These are phyloP conservation scores for Beauveria pseudobassiana DNA, from an alignment of 2,329 filamentous ascomycete species.

Conservation along the genomic window DNA sequence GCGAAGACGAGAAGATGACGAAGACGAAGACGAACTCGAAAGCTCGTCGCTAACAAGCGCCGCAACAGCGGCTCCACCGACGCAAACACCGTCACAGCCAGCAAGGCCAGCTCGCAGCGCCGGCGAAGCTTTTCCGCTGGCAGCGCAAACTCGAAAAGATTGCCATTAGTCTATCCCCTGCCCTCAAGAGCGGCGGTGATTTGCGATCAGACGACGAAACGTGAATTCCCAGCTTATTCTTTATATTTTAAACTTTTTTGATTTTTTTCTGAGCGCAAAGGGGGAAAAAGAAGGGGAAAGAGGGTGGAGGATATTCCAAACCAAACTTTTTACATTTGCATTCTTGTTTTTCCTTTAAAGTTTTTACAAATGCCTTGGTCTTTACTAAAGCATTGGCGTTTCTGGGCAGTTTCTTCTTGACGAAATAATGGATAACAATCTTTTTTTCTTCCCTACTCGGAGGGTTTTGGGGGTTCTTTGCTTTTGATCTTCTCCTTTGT, in stretches of 20 bases:
- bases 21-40: slow-evolving; percentile 87
- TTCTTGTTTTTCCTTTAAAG: not conserved
- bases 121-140: slow-evolving; percentile 36
- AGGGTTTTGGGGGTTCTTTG: not conserved
- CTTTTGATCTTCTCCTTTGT: not conserved
- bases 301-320: not conserved
- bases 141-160: slow-evolving; percentile 43
- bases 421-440: slow-evolving; percentile 10
- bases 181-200: slow-evolving; percentile 31
- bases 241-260: not conserved
- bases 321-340: not conserved
- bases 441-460: not conserved
- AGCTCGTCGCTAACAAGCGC: slow-evolving; percentile 61
- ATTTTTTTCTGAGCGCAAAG: not conserved
- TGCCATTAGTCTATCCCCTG: slow-evolving; percentile 48
- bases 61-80: slow-evolving; percentile 50
- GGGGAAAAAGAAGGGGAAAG: not conserved
- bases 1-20: slow-evolving; percentile 79
- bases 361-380: slow-evolving; percentile 1
- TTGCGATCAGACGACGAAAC: slow-evolving; percentile 33
- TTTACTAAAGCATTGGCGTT: slow-evolving; percentile 8
- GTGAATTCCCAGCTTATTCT: slow-evolving; percentile 16
- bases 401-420: not conserved
- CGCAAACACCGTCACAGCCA: slow-evolving; percentile 30
- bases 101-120: slow-evolving; percentile 19